Percentiles rank a stretch among this genome's conserved stretches.
phyloP scores from a whole-genome alignment of 2,329 filamentous ascomycete genomes.

The Aspergillus tanneri region DNA sequence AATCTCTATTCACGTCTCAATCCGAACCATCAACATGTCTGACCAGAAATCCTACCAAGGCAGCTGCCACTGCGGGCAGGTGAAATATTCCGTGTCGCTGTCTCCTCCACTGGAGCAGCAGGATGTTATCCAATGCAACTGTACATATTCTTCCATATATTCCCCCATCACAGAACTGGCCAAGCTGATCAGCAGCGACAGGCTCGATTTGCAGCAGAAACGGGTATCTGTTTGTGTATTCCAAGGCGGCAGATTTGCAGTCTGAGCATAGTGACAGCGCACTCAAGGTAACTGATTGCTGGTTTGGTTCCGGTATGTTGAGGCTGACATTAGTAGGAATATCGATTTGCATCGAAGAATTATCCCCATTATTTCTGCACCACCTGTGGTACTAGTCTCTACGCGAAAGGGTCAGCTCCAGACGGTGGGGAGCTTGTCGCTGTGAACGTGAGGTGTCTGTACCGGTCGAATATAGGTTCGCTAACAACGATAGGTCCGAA shows the following conservation, averaged over 20 bases:
- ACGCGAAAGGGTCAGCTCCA: constrained; percentile 18
- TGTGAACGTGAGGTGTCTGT: constrained; percentile 29
- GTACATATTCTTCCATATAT: constrained; percentile 13
- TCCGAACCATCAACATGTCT: no score
- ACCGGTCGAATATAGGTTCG: neutral
- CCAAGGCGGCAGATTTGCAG: constrained; percentile 22
- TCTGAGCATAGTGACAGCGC: constrained; percentile 22
- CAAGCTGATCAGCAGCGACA: constrained; percentile 4
- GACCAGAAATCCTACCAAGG: constrained; percentile 10
- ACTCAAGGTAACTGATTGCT: constrained; percentile 26
- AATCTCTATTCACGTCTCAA: no score
- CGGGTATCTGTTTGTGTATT: constrained; percentile 32
- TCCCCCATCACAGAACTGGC: no score
- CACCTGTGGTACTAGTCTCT: constrained; percentile 33
- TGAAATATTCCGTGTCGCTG: constrained; percentile 19
- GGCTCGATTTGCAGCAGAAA: constrained; percentile 33
- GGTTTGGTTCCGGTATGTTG: neutral
- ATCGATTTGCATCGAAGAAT: constrained; percentile 27
- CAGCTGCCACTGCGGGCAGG: constrained; percentile 24
- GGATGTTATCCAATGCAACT: constrained; percentile 20
- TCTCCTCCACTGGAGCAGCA: constrained; percentile 19
- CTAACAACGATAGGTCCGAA: constrained; percentile 21
- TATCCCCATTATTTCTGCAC: constrained; percentile 33
- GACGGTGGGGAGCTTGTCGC: constrained; percentile 23
- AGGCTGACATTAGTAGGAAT: constrained; percentile 19